Evolutionary conservation across 164 flowering plant genomes (phyloP).

Genomic region (Nymphaea thermarum): DNA sequence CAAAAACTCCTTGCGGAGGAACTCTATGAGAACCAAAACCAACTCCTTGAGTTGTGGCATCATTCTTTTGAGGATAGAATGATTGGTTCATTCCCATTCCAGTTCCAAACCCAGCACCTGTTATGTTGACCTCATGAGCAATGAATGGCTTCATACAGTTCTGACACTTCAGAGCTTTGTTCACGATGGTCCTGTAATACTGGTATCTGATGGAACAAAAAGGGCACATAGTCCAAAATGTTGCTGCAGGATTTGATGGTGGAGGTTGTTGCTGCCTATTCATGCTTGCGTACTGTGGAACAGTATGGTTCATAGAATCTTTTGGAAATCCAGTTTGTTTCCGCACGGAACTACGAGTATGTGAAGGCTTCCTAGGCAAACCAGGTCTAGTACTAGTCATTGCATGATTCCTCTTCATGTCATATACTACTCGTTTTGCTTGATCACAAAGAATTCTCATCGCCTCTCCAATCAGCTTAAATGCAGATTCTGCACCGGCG

Average conservation of each 20-base stretch:
- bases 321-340: background rate
- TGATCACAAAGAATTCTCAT: constrained; percentile 43
- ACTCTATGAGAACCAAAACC: background rate
- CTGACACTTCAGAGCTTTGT: background rate
- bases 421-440: constrained; percentile 29
- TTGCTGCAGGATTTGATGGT: background rate
- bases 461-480: constrained; percentile 75
- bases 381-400: background rate
- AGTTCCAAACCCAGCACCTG: background rate
- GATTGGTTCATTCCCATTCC: background rate
- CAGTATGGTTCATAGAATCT: background rate
- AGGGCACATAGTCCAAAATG: constrained; percentile 2
- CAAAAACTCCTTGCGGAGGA: background rate
- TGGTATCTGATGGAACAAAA: constrained; percentile 1
- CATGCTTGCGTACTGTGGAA: background rate
- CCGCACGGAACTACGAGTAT: background rate
- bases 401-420: constrained; percentile 25
- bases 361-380: background rate
- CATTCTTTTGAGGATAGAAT: background rate
- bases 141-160: background rate
- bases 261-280: background rate
- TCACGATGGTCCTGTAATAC: background rate
- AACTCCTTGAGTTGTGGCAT: background rate
- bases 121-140: background rate
- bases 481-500: constrained; percentile 84